phyloP scores from a whole-genome alignment of 2,329 filamentous ascomycete species.

The Fusarium sp. region DNA sequence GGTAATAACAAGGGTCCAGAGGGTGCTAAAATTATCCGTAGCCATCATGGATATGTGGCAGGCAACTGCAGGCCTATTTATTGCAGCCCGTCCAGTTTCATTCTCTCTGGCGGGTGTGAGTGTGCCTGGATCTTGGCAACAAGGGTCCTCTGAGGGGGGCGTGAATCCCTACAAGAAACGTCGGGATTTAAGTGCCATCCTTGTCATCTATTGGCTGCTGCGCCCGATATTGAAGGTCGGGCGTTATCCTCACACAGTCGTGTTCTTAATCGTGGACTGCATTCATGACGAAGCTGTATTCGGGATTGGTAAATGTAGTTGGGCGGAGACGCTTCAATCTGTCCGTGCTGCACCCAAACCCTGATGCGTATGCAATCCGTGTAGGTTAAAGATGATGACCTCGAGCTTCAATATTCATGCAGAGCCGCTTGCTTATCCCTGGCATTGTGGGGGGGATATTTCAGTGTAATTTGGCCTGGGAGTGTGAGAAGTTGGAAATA shows the following conservation, averaged over 20 bases:
- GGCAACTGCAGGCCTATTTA: conserved; percentile 12
- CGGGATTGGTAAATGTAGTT: conserved; percentile 20
- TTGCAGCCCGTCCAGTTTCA: conserved; percentile 5
- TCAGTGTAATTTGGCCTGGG: too few species aligned
- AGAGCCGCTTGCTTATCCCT: conserved; percentile 24
- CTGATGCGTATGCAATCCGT: conserved; percentile 9
- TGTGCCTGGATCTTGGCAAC: conserved; percentile 36
- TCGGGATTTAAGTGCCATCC: conserved; percentile 9
- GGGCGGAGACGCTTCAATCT: conserved; percentile 17
- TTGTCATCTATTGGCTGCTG: conserved; percentile 28
- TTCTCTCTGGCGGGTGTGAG: conserved; percentile 32
- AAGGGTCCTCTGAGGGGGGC: conserved; percentile 25
- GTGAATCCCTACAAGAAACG: conserved; percentile 18
- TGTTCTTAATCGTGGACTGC: conserved; percentile 26
- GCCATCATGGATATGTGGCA: neutral
- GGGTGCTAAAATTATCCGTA: conserved; percentile 11
- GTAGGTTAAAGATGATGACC: conserved; percentile 7
- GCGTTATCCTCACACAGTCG: conserved; percentile 24
- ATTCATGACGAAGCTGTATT: conserved; percentile 35
- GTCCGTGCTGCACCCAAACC: conserved; percentile 10
- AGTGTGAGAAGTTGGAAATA: neutral
- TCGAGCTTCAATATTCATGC: conserved; percentile 4
- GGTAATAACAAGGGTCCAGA: conserved; percentile 5
- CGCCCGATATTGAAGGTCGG: conserved; percentile 8
- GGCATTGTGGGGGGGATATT: conserved; percentile 1